Conservation (phyloP, 2,329 filamentous ascomycete species). For the Lachnellula occidentalis region DNA sequence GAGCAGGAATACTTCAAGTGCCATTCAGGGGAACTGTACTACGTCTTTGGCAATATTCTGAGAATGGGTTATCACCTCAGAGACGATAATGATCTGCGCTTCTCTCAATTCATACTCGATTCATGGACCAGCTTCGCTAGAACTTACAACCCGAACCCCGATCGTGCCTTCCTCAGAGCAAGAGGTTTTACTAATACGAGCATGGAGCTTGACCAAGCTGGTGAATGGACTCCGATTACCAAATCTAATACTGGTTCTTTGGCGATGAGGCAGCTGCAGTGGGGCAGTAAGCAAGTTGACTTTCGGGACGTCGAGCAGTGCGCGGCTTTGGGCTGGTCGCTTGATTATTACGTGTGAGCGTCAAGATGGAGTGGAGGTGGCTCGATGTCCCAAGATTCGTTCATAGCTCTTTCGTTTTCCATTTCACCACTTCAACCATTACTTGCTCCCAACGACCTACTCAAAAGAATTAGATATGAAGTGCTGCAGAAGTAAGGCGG, state of each 20-base stretch:
- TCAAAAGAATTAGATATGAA: too few species aligned
- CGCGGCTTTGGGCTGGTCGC: slow-evolving; percentile 13
- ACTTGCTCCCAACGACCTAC: too few species aligned
- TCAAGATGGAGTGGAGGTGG: background rate
- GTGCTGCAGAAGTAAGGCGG: too few species aligned
- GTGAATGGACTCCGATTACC: slow-evolving; percentile 18
- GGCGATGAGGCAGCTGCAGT: slow-evolving; percentile 19
- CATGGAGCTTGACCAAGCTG: slow-evolving; percentile 17
- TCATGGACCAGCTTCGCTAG: slow-evolving; percentile 28
- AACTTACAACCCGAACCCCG: slow-evolving; percentile 21
- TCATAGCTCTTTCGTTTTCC: background rate
- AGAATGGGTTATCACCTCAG: slow-evolving; percentile 24
- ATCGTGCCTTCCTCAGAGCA: slow-evolving; percentile 19
- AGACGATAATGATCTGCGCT: slow-evolving; percentile 28
- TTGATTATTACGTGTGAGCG: slow-evolving; percentile 14
- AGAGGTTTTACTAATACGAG: slow-evolving; percentile 22
- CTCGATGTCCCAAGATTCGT: background rate
- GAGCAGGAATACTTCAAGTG: slow-evolving; percentile 33
- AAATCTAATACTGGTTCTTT: background rate
- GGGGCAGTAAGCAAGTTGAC: slow-evolving; percentile 16
- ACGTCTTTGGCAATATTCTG: slow-evolving; percentile 29
- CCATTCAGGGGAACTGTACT: slow-evolving; percentile 31
- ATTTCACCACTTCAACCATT: background rate
- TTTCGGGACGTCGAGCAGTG: slow-evolving; percentile 21
- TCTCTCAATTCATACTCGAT: slow-evolving; percentile 23